A percentile compares a stretch with the other conserved stretches of the same genome.
Evolutionary conservation across 2,329 filamentous ascomycete genomes (phyloP).

Genomic region (Ophiostoma sp.): DNA sequence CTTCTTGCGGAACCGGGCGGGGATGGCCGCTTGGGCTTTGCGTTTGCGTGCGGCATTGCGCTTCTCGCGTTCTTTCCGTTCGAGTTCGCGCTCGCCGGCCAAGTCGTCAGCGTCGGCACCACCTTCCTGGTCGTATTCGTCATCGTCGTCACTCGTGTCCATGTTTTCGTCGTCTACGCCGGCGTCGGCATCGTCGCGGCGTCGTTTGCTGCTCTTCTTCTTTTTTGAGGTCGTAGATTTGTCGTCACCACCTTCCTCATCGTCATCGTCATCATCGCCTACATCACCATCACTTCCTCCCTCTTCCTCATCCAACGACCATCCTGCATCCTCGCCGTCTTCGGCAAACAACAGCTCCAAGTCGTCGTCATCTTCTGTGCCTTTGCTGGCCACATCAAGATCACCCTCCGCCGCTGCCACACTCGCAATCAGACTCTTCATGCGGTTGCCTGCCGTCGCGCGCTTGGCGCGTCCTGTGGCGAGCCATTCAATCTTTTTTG

Average conservation of each 20-base stretch:
- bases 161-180: slow-evolving; percentile 72
- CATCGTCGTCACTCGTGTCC: slow-evolving; percentile 82
- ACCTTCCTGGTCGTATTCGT: slow-evolving; percentile 68
- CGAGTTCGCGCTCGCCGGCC: slow-evolving; percentile 83
- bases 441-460: slow-evolving; percentile 79
- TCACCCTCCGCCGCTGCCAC: slow-evolving; percentile 56
- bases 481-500: slow-evolving; percentile 61
- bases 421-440: slow-evolving; percentile 74
- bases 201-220: neutral
- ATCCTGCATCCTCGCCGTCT: slow-evolving; percentile 67
- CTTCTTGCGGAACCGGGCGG: slow-evolving; percentile 70
- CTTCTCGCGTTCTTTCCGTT: slow-evolving; percentile 71
- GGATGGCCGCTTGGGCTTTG: slow-evolving; percentile 74
- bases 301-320: slow-evolving; percentile 69
- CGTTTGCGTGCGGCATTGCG: slow-evolving; percentile 71
- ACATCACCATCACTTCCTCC: slow-evolving; percentile 73
- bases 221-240: slow-evolving; percentile 59
- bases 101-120: slow-evolving; percentile 61
- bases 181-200: slow-evolving; percentile 49
- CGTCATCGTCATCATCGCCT: slow-evolving; percentile 54
- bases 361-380: slow-evolving; percentile 51
- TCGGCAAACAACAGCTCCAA: slow-evolving; percentile 76
- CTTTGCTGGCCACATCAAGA: neutral
- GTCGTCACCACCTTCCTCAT: slow-evolving; percentile 59
- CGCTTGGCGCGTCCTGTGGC: slow-evolving; percentile 73